Conservation (phyloP, 2,329 filamentous ascomycete genomes). For the Trematosphaeria pertusa region DNA sequence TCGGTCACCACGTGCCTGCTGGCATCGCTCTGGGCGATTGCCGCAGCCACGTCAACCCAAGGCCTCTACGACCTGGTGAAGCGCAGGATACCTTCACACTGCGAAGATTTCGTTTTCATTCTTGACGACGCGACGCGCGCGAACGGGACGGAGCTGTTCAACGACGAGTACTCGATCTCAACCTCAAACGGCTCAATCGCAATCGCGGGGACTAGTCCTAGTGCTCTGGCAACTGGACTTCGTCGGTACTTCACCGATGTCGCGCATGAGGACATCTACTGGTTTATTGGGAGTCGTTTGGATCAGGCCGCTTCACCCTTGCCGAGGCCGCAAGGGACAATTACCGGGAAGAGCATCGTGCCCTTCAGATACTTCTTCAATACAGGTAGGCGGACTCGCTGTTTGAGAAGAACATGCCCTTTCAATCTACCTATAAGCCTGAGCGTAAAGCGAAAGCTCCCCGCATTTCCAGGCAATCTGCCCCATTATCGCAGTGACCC, state of each 20-base stretch:
- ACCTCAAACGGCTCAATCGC: constrained; percentile 23
- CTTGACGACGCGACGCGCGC: constrained; percentile 10
- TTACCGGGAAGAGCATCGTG: constrained; percentile 52
- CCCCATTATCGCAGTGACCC: no score
- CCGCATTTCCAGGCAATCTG: no score
- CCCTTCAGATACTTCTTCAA: constrained; percentile 61
- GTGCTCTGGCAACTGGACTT: constrained; percentile 37
- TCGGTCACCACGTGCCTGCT: constrained; percentile 3
- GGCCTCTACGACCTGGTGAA: constrained; percentile 30
- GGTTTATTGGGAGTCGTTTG: constrained; percentile 55
- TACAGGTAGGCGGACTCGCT: no score
- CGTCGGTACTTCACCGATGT: constrained; percentile 53
- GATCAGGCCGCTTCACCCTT: constrained; percentile 42
- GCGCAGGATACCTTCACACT: constrained; percentile 27
- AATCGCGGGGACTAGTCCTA: constrained; percentile 24
- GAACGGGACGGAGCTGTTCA: constrained; percentile 8
- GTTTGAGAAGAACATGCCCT: no score
- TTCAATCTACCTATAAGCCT: no score
- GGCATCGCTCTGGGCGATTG: constrained; percentile 1
- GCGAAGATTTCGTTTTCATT: constrained; percentile 24
- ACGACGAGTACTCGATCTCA: constrained; percentile 24
- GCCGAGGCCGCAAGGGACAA: constrained; percentile 37
- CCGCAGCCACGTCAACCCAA: constrained; percentile 18
- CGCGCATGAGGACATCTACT: constrained; percentile 55
- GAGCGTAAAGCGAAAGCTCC: no score